Evolutionary conservation across 2,329 filamentous ascomycete species (phyloP), one percentile per base, ranked within the genome.

Genomic region (Lecanicillium sp.): DNA sequence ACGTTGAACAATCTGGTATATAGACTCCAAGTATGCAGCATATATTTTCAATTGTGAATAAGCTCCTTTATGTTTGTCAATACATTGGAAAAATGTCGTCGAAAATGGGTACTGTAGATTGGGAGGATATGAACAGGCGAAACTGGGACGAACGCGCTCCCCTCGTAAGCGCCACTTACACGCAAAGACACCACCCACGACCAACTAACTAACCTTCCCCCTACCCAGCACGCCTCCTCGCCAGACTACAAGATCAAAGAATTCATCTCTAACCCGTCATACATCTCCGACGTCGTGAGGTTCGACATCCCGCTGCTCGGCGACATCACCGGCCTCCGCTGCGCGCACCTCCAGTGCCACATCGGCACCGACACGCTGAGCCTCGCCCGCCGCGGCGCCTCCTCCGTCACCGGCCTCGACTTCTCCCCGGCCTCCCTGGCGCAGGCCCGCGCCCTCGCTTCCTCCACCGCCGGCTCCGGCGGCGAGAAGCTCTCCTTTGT

Each of bases 281-380:
- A 46, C 27, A 37, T 53, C 41, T 42, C 49, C 38, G 19, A 43
- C 5, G 49, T 51, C 3, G 51, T 50, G 11, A 11, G 24, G 11
- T 52, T 53, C 26, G 49, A 53, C 39, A 12, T 32, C 5, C 49
- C 49, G 3, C 46, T 49, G 2, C 36, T 54, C 17, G 48, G 44
- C n/a, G n/a, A 44, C 33, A 20, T 53, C 4, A 23, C 44, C 6
- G 49, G 47, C n/a, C 44, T 52, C 24, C 21, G 50, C 30, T 49
- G 43, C 35, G 51, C 43, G 1, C 53, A 55, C 32, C 46, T 55
- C 4, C 53, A 53, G 42, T 53, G 53, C 49, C 53, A 55, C 47
- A 53, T 53, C 15, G 51, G 51, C n/a, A 55, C 51, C 14, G 53
- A 54, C 30, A 51, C 51, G 23, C 46, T 53, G n/a, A 50, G 51